phyloP scores from a whole-genome alignment of 768 basidiomycete species.

The Amanita pseudoporphyria region DNA sequence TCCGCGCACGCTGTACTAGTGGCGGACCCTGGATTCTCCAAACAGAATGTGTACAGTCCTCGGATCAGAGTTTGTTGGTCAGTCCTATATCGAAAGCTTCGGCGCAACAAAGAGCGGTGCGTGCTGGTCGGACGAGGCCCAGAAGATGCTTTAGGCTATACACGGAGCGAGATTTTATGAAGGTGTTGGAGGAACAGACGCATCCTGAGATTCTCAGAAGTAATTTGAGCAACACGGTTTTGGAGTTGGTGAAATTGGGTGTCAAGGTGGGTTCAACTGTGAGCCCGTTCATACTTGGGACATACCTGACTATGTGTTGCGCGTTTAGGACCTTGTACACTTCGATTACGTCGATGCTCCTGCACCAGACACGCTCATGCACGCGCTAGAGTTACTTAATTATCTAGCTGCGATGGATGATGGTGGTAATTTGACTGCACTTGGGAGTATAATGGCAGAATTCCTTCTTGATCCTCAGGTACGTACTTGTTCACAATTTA shows the following conservation, averaged over 20 bases:
- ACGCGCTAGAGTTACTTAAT: constrained; percentile 89
- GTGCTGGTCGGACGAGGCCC: constrained; percentile 91
- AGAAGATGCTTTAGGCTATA: constrained; percentile 97
- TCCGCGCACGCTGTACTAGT: constrained; percentile 74
- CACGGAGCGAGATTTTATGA: constrained; percentile 95
- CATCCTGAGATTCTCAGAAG: constrained; percentile 92
- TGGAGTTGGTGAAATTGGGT: constrained; percentile 92
- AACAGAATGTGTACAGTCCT: constrained; percentile 98
- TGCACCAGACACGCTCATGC: constrained; percentile 94
- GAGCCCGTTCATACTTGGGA: background rate
- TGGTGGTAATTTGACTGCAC: constrained; percentile 79
- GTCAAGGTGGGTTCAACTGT: constrained; percentile 48
- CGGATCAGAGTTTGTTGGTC: constrained; percentile 84
- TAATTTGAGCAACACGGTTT: constrained; percentile 87
- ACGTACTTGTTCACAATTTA: constrained; percentile 22
- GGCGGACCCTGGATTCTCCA: constrained; percentile 94
- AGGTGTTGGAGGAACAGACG: constrained; percentile 93
- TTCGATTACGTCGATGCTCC: constrained; percentile 93
- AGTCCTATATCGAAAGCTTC: constrained; percentile 95
- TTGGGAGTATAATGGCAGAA: constrained; percentile 92
- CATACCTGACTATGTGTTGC: background rate
- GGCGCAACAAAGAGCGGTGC: constrained; percentile 92
- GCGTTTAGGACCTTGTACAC: constrained; percentile 60
- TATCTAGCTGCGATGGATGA: constrained; percentile 90
- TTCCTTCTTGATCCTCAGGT: constrained; percentile 99